These are phyloP conservation scores for Osmanthus fragrans DNA, from an alignment of 257 asterid species.

Conservation along the genomic window DNA sequence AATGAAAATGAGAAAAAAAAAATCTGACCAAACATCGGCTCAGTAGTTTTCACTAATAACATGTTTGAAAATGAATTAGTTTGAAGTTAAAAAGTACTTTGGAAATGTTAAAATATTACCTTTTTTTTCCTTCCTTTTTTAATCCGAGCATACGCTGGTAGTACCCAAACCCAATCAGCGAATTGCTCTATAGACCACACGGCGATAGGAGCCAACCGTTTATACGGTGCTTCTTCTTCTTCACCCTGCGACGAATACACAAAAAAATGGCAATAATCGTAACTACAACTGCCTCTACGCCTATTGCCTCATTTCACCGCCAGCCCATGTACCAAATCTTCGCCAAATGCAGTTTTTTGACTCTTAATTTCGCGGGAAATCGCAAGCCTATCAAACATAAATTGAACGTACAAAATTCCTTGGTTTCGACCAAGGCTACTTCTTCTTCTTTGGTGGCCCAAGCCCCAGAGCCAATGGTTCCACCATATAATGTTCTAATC, in stretches of 20 bases:
- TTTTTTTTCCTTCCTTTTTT: no score
- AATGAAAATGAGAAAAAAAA: no score
- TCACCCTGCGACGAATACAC: neutral
- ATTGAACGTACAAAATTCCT: conserved; percentile 20
- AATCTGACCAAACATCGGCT: no score
- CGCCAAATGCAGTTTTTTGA: conserved; percentile 7
- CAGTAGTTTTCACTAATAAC: no score
- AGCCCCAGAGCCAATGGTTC: conserved; percentile 58
- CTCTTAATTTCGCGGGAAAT: conserved; percentile 22
- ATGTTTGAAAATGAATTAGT: no score
- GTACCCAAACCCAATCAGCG: neutral
- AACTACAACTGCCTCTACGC: conserved; percentile 22
- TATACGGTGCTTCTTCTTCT: neutral
- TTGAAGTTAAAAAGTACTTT: no score
- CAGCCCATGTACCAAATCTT: conserved; percentile 22
- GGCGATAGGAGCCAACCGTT: neutral
- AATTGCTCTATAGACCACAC: neutral
- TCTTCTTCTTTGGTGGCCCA: conserved; percentile 25
- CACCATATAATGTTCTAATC: conserved; percentile 82
- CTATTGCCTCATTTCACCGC: conserved; percentile 19
- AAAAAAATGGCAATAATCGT: conserved; percentile 29
- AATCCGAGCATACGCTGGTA: neutral
- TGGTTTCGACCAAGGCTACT: conserved; percentile 15
- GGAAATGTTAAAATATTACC: no score
- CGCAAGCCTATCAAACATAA: conserved; percentile 10